Evolutionary conservation across 768 basidiomycete species (phyloP).

Genomic region (Astraeus odoratus): DNA sequence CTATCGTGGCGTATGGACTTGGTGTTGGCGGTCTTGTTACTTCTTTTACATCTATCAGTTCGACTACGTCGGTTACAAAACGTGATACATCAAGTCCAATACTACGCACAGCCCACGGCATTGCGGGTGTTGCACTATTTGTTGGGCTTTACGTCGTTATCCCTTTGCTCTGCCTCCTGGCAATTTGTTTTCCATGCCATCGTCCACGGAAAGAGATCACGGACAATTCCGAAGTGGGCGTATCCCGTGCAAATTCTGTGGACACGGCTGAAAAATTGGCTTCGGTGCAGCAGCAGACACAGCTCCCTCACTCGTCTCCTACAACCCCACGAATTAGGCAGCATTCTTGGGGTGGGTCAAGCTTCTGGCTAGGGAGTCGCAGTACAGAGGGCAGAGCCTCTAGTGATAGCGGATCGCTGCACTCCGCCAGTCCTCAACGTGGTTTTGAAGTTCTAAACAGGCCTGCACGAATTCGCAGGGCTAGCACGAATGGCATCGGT

Average conservation of each 20-base stretch:
- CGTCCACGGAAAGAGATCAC: constrained; percentile 13
- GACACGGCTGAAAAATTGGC: constrained; percentile 37
- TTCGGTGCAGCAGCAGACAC: constrained; percentile 26
- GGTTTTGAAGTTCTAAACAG: constrained; percentile 47
- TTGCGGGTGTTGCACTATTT: constrained; percentile 60
- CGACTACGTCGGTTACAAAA: constrained; percentile 22
- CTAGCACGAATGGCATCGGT: constrained; percentile 36
- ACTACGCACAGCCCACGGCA: constrained; percentile 58
- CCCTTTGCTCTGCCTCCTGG: constrained; percentile 36
- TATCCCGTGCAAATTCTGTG: constrained; percentile 32
- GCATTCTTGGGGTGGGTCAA: constrained; percentile 34
- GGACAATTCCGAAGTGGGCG: constrained; percentile 18
- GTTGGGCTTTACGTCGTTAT: constrained; percentile 49
- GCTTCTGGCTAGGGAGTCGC: constrained; percentile 30
- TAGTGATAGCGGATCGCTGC: constrained; percentile 32
- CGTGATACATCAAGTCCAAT: constrained; percentile 25
- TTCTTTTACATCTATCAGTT: constrained; percentile 52
- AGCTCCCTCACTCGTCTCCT: constrained; percentile 25
- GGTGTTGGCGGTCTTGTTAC: constrained; percentile 58
- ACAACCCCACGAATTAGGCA: constrained; percentile 25
- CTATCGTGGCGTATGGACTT: constrained; percentile 45
- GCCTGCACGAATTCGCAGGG: constrained; percentile 47
- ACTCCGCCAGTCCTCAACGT: constrained; percentile 29
- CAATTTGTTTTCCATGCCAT: constrained; percentile 10
- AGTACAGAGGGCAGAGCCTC: constrained; percentile 31